Evolutionary conservation across 805 yeast genomes (phyloP).

Genomic region (Lipomyces anomalus): DNA sequence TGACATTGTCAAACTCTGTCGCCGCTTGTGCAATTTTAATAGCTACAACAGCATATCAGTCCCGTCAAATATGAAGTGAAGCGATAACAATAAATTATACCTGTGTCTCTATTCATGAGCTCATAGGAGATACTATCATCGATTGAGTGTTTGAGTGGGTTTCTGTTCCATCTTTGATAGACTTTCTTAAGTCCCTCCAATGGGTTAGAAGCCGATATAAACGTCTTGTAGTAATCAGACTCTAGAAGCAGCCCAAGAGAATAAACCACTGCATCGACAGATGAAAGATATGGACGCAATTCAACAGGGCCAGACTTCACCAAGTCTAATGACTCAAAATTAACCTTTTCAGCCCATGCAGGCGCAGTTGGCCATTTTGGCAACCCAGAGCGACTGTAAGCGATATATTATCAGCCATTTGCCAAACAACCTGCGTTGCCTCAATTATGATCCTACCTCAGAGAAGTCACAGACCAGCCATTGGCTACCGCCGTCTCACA

Average conservation of each 20-base stretch:
- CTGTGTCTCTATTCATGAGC: conserved; percentile 17
- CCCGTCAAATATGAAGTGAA: too few relatives aligned
- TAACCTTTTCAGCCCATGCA: conserved; percentile 13
- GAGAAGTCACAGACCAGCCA: conserved; percentile 20
- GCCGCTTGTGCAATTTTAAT: conserved; percentile 14
- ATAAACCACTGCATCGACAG: conserved; percentile 18
- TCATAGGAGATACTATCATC: conserved; percentile 15
- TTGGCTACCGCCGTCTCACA: conserved; percentile 21
- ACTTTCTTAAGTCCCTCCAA: conserved; percentile 13
- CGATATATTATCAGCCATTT: too few relatives aligned
- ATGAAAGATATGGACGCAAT: conserved; percentile 4
- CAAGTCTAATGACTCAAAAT: conserved; percentile 12
- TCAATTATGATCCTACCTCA: too few relatives aligned
- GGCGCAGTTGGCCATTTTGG: conserved; percentile 3
- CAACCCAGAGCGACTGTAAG: conserved; percentile 15
- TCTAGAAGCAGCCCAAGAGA: conserved; percentile 15
- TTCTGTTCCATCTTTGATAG: conserved; percentile 13
- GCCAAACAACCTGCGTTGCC: too few relatives aligned
- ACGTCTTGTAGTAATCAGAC: conserved; percentile 18
- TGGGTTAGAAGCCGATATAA: conserved; percentile 10
- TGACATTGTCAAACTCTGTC: conserved; percentile 6
- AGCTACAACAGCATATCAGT: conserved; percentile 7
- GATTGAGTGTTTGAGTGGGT: conserved; percentile 15
- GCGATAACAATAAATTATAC: too few relatives aligned
- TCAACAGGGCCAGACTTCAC: conserved; percentile 6